phyloP scores from a whole-genome alignment of 2,329 filamentous ascomycete species.

The Bretziella fagacearum region DNA sequence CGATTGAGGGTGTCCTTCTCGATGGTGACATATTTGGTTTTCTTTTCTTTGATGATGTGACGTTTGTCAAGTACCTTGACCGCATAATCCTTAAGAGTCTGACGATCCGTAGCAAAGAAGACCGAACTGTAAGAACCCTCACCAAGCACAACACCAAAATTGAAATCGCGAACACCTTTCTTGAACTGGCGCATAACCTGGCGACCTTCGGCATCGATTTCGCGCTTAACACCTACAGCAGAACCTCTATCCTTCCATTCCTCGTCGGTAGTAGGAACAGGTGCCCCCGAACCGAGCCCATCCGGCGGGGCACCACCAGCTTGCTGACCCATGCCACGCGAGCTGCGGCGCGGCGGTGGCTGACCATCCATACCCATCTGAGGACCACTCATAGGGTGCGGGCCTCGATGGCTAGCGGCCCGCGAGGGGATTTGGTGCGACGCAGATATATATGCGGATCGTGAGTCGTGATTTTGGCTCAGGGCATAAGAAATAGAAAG shows the following conservation, averaged over 20 bases:
- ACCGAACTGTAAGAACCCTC: slow-evolving; percentile 98
- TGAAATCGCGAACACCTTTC: slow-evolving; percentile 94
- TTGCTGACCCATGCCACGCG: slow-evolving; percentile 48
- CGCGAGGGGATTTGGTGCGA: slow-evolving; percentile 10
- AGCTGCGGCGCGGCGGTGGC: slow-evolving; percentile 35
- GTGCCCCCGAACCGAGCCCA: slow-evolving; percentile 25
- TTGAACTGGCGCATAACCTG: slow-evolving; percentile 72
- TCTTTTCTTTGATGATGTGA: slow-evolving; percentile 99
- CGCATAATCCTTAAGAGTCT: slow-evolving; percentile 88
- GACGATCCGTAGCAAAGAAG: slow-evolving; percentile 77
- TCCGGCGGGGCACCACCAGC: slow-evolving; percentile 23
- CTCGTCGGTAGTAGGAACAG: slow-evolving; percentile 47
- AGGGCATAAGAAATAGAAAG: slow-evolving; percentile 12
- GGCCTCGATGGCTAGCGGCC: slow-evolving; percentile 11
- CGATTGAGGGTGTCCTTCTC: slow-evolving; percentile 96
- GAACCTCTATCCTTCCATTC: slow-evolving; percentile 94
- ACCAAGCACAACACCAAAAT: slow-evolving; percentile 75
- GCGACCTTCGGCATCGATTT: slow-evolving; percentile 71
- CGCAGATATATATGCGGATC: slow-evolving; percentile 5
- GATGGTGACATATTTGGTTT: slow-evolving; percentile 99
- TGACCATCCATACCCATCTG: slow-evolving; percentile 8
- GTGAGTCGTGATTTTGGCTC: slow-evolving; percentile 24
- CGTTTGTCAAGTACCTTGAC: slow-evolving; percentile 97
- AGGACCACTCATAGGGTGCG: neutral
- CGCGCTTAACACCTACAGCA: slow-evolving; percentile 65